Conservation (phyloP, 2,329 filamentous ascomycete species). For the Tolypocladium ovalisporum region DNA sequence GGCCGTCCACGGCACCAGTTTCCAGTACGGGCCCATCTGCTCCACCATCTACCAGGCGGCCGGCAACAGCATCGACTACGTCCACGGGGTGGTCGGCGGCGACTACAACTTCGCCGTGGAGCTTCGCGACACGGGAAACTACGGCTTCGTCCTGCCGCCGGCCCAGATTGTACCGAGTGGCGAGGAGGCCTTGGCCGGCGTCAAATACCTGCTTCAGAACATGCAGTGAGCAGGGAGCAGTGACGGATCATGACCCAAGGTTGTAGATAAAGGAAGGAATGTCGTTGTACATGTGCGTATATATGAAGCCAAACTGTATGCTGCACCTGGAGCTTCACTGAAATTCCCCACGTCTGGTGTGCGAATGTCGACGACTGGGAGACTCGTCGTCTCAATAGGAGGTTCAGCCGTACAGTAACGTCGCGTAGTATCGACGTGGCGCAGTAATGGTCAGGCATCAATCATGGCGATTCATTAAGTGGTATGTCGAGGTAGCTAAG, state of each 20-base stretch:
- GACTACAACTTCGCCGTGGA: slow-evolving; percentile 30
- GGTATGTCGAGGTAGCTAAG: background rate
- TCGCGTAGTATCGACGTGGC: too few relatives aligned
- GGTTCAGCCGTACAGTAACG: background rate
- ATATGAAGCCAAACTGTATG: background rate
- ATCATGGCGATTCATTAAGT: background rate
- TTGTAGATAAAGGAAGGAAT: background rate
- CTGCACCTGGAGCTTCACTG: background rate
- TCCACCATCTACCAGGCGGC: slow-evolving; percentile 48
- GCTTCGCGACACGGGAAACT: slow-evolving; percentile 23
- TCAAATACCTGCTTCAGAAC: slow-evolving; percentile 47
- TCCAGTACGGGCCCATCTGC: slow-evolving; percentile 42
- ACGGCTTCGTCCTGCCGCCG: slow-evolving; percentile 32
- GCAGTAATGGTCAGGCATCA: background rate
- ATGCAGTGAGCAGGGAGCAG: slow-evolving; percentile 17
- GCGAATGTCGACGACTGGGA: background rate
- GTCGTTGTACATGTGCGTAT: background rate
- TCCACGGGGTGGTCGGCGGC: slow-evolving; percentile 28
- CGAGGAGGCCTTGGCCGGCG: slow-evolving; percentile 31
- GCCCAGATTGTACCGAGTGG: slow-evolving; percentile 30
- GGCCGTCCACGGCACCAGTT: slow-evolving; percentile 25
- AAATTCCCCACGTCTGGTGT: background rate
- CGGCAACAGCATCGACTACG: slow-evolving; percentile 34
- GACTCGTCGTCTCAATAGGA: background rate
- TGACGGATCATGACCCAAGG: background rate